phyloP scores from a whole-genome alignment of 192 early-diverging fungal species.

The Umbelopsis ramanniana region DNA sequence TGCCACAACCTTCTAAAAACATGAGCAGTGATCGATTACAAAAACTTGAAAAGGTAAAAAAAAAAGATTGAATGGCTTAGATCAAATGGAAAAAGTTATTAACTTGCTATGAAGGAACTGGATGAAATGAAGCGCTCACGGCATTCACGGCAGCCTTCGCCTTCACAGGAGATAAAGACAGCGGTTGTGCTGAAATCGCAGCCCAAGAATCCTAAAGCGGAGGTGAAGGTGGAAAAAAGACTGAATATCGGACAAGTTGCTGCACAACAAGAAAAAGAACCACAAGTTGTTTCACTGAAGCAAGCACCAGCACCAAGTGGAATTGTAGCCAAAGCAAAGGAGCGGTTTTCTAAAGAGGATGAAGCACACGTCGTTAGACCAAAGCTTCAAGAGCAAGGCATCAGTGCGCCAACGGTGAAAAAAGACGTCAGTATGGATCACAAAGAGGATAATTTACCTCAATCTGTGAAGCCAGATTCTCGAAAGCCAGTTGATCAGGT shows the following conservation, averaged over 20 bases:
- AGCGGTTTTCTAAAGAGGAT: not conserved
- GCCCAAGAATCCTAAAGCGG: no score
- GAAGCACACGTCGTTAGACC: not conserved
- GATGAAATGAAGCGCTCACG: constrained; percentile 6
- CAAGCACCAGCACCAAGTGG: not conserved
- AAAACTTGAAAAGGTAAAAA: constrained; percentile 1
- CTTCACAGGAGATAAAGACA: not conserved
- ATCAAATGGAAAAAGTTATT: not conserved
- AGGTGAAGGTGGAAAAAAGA: no score
- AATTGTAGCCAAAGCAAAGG: not conserved
- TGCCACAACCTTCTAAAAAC: not conserved
- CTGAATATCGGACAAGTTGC: no score
- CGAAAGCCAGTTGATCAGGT: no score
- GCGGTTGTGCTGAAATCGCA: not conserved
- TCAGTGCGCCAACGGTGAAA: not conserved
- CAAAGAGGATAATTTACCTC: not conserved
- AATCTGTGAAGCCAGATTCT: no score
- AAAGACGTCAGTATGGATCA: not conserved
- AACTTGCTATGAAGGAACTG: not conserved
- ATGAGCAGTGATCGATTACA: not conserved
- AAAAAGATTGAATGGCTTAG: no score
- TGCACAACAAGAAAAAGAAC: no score
- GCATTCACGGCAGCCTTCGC: not conserved
- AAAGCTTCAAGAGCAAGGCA: not conserved
- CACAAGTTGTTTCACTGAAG: not conserved